These are phyloP conservation scores for Scheffersomyces segobiensis DNA, from an alignment of 1,139 yeast species.

Conservation along the genomic window DNA sequence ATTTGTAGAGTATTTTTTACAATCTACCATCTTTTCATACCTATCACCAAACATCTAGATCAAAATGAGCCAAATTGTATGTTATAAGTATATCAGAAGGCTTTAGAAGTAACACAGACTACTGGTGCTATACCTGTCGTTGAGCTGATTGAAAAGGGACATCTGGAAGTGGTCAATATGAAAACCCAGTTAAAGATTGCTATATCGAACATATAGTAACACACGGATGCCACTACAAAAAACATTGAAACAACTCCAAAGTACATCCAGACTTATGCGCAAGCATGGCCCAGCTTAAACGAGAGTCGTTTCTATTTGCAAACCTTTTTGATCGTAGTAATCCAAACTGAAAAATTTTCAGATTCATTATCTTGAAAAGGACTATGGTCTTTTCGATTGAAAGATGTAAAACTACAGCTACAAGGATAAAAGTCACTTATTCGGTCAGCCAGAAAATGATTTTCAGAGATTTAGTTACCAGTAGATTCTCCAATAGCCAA, in stretches of 20 bases:
- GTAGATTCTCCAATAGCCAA: background rate
- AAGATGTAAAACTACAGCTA: background rate
- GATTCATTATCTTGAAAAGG: background rate
- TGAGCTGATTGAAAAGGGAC: background rate
- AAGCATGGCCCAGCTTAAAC: background rate
- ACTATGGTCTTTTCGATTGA: background rate
- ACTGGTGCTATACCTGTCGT: background rate
- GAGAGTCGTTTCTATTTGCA: background rate
- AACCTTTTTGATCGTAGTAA: background rate
- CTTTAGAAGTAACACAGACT: background rate
- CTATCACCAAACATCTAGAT: slow-evolving; percentile 26
- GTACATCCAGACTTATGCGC: background rate
- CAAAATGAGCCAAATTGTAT: slow-evolving; percentile 37
- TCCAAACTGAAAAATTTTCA: background rate
- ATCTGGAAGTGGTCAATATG: background rate
- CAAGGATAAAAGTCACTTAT: background rate
- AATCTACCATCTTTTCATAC: slow-evolving; percentile 13
- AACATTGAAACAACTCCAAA: background rate
- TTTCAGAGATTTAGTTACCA: background rate
- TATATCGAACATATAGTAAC: background rate
- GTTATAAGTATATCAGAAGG: slow-evolving; percentile 11
- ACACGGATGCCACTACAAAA: background rate
- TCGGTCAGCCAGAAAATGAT: background rate
- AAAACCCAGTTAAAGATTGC: background rate
- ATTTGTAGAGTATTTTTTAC: slow-evolving; percentile 14